These are phyloP conservation scores for Leccinum subtestaceum DNA, from an alignment of 768 basidiomycete species.

Conservation along the genomic window DNA sequence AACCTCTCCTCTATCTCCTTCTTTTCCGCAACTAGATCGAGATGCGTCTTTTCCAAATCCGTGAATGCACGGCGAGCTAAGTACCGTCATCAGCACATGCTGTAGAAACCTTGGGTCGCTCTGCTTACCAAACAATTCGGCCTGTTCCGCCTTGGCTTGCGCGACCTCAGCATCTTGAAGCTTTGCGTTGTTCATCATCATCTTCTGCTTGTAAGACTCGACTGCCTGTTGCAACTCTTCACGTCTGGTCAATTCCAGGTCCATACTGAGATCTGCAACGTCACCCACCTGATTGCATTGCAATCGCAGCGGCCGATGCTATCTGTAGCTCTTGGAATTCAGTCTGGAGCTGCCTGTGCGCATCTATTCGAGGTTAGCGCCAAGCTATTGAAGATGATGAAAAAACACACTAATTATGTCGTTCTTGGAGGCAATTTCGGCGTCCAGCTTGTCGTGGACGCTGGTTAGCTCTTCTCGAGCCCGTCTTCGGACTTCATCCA, in stretches of 20 bases:
- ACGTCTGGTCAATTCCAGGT: constrained; percentile 1
- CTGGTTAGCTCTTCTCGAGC: constrained; percentile 58
- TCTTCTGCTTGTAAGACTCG: constrained; percentile 64
- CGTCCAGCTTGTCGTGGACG: constrained; percentile 55
- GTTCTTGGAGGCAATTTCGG: constrained; percentile 48
- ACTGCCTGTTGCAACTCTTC: constrained; percentile 63
- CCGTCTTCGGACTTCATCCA: constrained; percentile 63
- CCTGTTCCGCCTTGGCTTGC: constrained; percentile 59
- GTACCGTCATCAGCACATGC: constrained; percentile 7
- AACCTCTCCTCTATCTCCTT: constrained; percentile 50
- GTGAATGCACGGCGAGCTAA: constrained; percentile 59
- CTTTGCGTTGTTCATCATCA: constrained; percentile 52
- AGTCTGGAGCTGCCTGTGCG: constrained; percentile 56
- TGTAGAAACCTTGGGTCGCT: not conserved
- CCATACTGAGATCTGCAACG: not conserved
- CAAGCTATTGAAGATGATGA: not conserved
- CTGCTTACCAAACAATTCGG: constrained; percentile 57
- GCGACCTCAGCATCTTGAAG: constrained; percentile 70
- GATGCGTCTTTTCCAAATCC: constrained; percentile 59
- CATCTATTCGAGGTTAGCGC: constrained; percentile 37
- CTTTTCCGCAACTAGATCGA: constrained; percentile 49
- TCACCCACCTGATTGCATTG: constrained; percentile 53
- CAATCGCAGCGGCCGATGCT: constrained; percentile 53
- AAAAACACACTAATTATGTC: constrained; percentile 54
- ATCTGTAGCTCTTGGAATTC: constrained; percentile 65